A percentile compares a stretch with the other conserved stretches of the same genome.
These are phyloP conservation scores for Fusarium foetens DNA, from an alignment of 2,329 filamentous ascomycete genomes.

Conservation along the genomic window DNA sequence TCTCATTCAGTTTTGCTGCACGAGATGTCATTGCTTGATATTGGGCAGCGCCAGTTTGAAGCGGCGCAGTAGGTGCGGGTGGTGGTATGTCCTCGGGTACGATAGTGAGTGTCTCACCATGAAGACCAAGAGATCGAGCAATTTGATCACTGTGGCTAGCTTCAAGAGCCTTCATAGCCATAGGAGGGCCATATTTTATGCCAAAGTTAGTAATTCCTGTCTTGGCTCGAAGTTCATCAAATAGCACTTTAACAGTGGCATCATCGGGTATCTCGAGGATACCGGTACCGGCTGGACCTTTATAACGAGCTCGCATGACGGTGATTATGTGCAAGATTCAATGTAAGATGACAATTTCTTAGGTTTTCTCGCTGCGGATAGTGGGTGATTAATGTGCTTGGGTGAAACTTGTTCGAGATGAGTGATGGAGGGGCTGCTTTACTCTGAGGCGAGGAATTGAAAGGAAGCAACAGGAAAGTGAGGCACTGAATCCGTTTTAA, in stretches of 20 bases:
- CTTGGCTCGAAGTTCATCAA: conserved; percentile 68
- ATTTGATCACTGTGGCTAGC: conserved; percentile 62
- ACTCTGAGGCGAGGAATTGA: conserved; percentile 14
- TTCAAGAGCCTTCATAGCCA: conserved; percentile 71
- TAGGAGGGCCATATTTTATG: conserved; percentile 85
- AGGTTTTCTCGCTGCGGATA: neutral
- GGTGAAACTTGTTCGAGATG: neutral
- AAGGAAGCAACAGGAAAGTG: conserved; percentile 7
- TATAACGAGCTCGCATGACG: conserved; percentile 77
- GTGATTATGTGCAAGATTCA: too few relatives aligned
- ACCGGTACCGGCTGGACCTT: conserved; percentile 77
- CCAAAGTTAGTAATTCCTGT: conserved; percentile 75
- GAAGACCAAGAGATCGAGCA: conserved; percentile 60
- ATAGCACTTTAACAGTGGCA: conserved; percentile 71
- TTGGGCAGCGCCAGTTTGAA: conserved; percentile 9
- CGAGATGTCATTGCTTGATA: conserved; percentile 1
- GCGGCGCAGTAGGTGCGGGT: conserved; percentile 17
- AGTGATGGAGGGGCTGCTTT: conserved; percentile 13
- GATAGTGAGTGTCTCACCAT: conserved; percentile 63
- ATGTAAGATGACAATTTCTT: neutral
- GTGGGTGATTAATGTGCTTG: neutral
- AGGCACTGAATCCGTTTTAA: neutral
- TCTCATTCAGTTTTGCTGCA: conserved; percentile 14
- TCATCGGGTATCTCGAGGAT: conserved; percentile 75
- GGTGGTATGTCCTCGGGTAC: conserved; percentile 53